Conservation (phyloP, 163 green algal genomes). For the Coccomyxa subellipsoidea region DNA sequence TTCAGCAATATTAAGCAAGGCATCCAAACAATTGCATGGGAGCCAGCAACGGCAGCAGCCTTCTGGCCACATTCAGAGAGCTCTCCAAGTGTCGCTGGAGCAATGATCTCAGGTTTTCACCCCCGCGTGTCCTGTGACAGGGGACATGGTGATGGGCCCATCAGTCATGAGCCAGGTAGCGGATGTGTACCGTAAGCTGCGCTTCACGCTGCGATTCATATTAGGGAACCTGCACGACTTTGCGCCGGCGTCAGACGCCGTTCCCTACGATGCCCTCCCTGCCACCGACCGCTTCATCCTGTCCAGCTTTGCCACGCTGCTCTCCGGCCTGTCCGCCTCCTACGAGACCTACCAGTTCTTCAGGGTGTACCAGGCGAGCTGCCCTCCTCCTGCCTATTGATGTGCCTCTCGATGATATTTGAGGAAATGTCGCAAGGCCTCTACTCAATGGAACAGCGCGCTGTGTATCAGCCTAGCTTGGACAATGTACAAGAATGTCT, state of each 20-base stretch:
- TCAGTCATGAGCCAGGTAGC: constrained; percentile 78
- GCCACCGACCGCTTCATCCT: constrained; percentile 76
- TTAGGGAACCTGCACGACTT: constrained; percentile 95
- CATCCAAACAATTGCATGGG: too few relatives aligned
- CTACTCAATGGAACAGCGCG: too few relatives aligned
- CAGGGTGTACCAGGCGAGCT: constrained; percentile 57
- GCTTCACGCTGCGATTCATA: constrained; percentile 94
- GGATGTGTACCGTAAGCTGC: constrained; percentile 93
- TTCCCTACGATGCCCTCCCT: constrained; percentile 68
- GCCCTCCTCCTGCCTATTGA: neutral
- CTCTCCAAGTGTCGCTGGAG: too few relatives aligned
- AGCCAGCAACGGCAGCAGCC: too few relatives aligned
- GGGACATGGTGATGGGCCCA: constrained; percentile 87
- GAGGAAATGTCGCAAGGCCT: neutral
- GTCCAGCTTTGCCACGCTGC: constrained; percentile 51
- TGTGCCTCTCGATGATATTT: neutral
- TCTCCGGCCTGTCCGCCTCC: constrained; percentile 66
- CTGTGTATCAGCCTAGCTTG: too few relatives aligned
- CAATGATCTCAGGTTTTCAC: too few relatives aligned
- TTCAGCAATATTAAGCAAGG: too few relatives aligned
- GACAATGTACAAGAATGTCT: too few relatives aligned
- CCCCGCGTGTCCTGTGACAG: too few relatives aligned
- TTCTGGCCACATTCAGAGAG: too few relatives aligned
- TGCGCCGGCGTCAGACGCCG: constrained; percentile 59
- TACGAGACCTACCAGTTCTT: constrained; percentile 88